A percentile compares a stretch with the other conserved stretches of the same genome.
phyloP scores from a whole-genome alignment of 169 alveolate species.

The Plasmodium malariae region DNA sequence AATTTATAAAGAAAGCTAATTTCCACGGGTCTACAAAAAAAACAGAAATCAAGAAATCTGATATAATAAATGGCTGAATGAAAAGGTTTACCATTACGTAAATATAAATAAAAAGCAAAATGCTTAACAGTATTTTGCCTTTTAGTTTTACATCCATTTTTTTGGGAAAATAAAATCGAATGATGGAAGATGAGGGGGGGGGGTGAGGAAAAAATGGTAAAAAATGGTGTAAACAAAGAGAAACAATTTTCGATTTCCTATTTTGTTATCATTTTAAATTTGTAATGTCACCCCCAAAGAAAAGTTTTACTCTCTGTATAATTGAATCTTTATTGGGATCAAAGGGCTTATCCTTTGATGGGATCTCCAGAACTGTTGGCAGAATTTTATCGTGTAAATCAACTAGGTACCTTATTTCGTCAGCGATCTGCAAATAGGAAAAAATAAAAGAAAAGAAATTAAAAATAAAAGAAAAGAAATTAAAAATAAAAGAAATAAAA shows the following conservation, averaged over 20 bases:
- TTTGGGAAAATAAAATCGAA: neutral
- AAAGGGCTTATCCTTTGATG: slow-evolving; percentile 86
- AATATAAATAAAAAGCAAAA: slow-evolving; percentile 25
- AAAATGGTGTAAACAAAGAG: too few species aligned
- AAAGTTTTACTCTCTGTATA: slow-evolving; percentile 81
- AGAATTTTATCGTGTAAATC: slow-evolving; percentile 81
- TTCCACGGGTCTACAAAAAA: slow-evolving; percentile 78
- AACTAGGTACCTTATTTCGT: slow-evolving; percentile 79
- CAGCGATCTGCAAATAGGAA: slow-evolving; percentile 86
- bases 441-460: neutral
- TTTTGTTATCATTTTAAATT: slow-evolving; percentile 14
- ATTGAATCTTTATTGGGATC: slow-evolving; percentile 86
- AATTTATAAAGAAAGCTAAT: slow-evolving; percentile 57
- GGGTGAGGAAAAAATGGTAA: too few species aligned
- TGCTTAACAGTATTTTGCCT: slow-evolving; percentile 44
- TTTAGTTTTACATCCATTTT: slow-evolving; percentile 62
- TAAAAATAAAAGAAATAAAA: neutral
- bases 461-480: too few species aligned
- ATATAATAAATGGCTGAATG: slow-evolving; percentile 70
- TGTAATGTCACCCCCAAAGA: slow-evolving; percentile 83
- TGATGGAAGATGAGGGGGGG: neutral
- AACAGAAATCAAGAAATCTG: slow-evolving; percentile 59
- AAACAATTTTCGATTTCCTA: neutral
- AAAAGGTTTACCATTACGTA: slow-evolving; percentile 69
- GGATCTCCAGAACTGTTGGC: slow-evolving; percentile 85